These are phyloP conservation scores for Megacollybia marginata DNA, from an alignment of 768 basidiomycete species.

Conservation along the genomic window DNA sequence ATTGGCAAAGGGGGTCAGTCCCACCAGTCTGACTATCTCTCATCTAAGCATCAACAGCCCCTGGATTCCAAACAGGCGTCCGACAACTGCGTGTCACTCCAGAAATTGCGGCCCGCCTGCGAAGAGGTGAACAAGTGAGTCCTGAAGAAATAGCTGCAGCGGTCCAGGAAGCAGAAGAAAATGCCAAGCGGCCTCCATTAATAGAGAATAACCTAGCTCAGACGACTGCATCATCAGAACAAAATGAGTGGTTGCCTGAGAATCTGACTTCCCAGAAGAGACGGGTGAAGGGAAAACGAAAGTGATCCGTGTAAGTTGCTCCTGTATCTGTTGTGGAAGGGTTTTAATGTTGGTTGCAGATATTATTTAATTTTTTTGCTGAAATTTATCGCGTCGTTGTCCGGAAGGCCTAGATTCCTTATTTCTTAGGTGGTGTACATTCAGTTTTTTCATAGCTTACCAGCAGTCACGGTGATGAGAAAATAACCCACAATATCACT, in stretches of 20 bases:
- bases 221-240: conserved; percentile 14
- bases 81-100: conserved; percentile 42
- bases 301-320: conserved; percentile 5
- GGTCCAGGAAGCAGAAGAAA: conserved; percentile 31
- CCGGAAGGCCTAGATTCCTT: too few species aligned
- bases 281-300: conserved; percentile 29
- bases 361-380: too few species aligned
- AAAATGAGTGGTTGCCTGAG: conserved; percentile 48
- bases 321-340: too few species aligned
- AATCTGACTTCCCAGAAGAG: conserved; percentile 33
- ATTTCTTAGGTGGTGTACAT: too few species aligned
- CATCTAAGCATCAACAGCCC: conserved; percentile 18
- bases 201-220: not conserved
- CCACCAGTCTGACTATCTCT: not conserved
- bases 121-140: conserved; percentile 44
- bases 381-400: too few species aligned
- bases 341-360: too few species aligned
- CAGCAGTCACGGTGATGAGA: too few species aligned
- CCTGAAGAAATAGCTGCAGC: conserved; percentile 46
- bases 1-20: conserved; percentile 50
- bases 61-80: conserved; percentile 50
- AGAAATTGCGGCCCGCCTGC: conserved; percentile 45
- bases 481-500: too few species aligned
- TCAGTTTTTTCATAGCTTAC: too few species aligned
- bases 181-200: conserved; percentile 5